These are phyloP conservation scores for Haplographium delicatum DNA, from an alignment of 495 filamentous ascomycete genomes.

Conservation along the genomic window DNA sequence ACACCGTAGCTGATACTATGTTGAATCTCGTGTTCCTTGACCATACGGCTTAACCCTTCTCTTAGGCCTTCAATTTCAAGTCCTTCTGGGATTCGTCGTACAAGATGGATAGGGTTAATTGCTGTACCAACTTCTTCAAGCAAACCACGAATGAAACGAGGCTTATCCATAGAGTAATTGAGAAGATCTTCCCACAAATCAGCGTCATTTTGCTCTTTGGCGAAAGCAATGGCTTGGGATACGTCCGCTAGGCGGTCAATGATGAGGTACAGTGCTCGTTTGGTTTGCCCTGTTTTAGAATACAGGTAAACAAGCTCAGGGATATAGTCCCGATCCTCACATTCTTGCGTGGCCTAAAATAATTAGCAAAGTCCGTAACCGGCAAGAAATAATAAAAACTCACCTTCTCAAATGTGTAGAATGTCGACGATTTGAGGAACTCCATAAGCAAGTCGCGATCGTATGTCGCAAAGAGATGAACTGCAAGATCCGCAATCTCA, in stretches of 20 bases:
- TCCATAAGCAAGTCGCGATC: conserved; percentile 75
- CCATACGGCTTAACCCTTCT: conserved; percentile 76
- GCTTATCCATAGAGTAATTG: conserved; percentile 94
- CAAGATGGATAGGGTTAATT: conserved; percentile 83
- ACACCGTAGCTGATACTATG: conserved; percentile 85
- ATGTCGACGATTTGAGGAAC: conserved; percentile 77
- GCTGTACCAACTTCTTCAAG: conserved; percentile 90
- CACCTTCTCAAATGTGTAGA: conserved; percentile 72
- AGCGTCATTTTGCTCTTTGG: conserved; percentile 83
- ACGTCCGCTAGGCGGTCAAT: conserved; percentile 85
- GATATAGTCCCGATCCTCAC: conserved; percentile 71
- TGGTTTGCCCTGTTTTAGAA: conserved; percentile 89
- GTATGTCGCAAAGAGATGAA: conserved; percentile 79
- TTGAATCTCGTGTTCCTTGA: conserved; percentile 92
- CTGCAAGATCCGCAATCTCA: conserved; percentile 76
- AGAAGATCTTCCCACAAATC: conserved; percentile 94
- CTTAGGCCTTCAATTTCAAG: conserved; percentile 84
- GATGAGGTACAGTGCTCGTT: conserved; percentile 83
- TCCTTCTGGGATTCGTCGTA: conserved; percentile 85
- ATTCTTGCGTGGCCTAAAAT: conserved; percentile 62
- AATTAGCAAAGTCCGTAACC: not conserved
- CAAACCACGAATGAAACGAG: conserved; percentile 84
- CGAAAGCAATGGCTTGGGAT: conserved; percentile 85
- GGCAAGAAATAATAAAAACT: not conserved
- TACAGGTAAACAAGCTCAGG: conserved; percentile 90